Percentiles rank a stretch among this genome's conserved stretches.
These are phyloP conservation scores for Elaeagnus macrophylla DNA, from an alignment of 306 rosid species.

Conservation along the genomic window DNA sequence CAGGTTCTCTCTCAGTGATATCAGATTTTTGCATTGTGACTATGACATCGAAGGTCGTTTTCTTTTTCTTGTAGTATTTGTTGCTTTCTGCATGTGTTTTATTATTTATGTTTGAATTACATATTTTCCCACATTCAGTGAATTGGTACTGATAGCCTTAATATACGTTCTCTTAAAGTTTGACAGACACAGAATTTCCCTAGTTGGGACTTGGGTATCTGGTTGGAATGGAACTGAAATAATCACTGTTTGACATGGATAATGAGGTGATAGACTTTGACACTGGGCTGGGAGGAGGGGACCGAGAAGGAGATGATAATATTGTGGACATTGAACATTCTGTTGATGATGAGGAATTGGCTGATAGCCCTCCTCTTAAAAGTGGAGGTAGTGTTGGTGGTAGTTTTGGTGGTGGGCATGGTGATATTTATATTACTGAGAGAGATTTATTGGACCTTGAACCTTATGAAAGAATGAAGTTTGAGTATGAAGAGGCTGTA, in stretches of 20 bases:
- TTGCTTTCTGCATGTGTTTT: too few relatives aligned
- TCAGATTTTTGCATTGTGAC: too few relatives aligned
- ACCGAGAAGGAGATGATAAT: constrained; percentile 54
- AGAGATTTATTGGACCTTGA: constrained; percentile 91
- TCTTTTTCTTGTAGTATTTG: too few relatives aligned
- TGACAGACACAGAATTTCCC: constrained; percentile 5
- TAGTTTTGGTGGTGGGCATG: constrained; percentile 17
- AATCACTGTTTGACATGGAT: constrained; percentile 39
- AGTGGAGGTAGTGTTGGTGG: constrained; percentile 29
- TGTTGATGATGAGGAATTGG: constrained; percentile 71
- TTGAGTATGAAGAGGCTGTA: constrained; percentile 97
- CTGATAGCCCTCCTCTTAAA: constrained; percentile 36
- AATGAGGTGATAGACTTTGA: constrained; percentile 80
- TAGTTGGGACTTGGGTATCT: constrained; percentile 8
- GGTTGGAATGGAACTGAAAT: constrained; percentile 7
- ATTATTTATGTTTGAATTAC: neutral
- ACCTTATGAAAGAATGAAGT: constrained; percentile 90
- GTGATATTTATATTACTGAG: constrained; percentile 63
- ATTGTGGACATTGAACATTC: constrained; percentile 51
- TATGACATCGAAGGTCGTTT: too few relatives aligned
- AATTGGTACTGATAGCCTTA: neutral
- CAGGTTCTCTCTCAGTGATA: too few relatives aligned
- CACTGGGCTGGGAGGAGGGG: constrained; percentile 72
- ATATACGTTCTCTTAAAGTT: neutral
- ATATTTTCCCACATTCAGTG: constrained; percentile 9